Percentiles rank a stretch among this genome's conserved stretches.
Evolutionary conservation across 768 basidiomycete species (phyloP).

Genomic region (Hysterangium stoloniferum): DNA sequence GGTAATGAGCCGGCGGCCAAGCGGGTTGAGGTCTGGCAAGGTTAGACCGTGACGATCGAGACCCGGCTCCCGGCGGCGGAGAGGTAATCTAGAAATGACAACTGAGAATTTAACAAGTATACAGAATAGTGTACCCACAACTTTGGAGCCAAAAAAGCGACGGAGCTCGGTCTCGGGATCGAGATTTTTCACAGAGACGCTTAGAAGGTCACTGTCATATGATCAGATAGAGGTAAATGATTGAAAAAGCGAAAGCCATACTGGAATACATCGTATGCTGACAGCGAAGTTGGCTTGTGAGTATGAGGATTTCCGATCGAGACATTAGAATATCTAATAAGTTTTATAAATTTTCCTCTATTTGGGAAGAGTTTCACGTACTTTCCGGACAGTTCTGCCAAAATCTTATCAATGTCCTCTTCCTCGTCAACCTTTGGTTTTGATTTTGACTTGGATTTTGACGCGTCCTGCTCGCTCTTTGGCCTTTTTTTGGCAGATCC

Average conservation of each 20-base stretch:
- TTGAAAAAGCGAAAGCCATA: neutral
- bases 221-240: neutral
- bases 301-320: no score
- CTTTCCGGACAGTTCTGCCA: slow-evolving; percentile 81
- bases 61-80: neutral
- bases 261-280: slow-evolving; percentile 14
- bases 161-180: slow-evolving; percentile 88
- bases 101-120: slow-evolving; percentile 25
- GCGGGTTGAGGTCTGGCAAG: slow-evolving; percentile 67
- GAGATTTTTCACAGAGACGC: slow-evolving; percentile 74
- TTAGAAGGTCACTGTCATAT: slow-evolving; percentile 40
- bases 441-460: slow-evolving; percentile 55
- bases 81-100: slow-evolving; percentile 14
- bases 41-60: slow-evolving; percentile 41
- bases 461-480: slow-evolving; percentile 22
- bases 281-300: slow-evolving; percentile 17
- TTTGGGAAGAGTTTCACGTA: slow-evolving; percentile 26
- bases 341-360: no score
- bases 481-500: slow-evolving; percentile 19
- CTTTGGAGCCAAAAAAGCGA: slow-evolving; percentile 89
- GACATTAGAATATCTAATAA: no score
- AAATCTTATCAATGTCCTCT: slow-evolving; percentile 78
- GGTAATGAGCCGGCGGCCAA: slow-evolving; percentile 65
- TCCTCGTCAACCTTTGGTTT: slow-evolving; percentile 48
- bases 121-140: slow-evolving; percentile 43